Conservation (phyloP, 768 basidiomycete genomes). For the Agaricus blazei region DNA sequence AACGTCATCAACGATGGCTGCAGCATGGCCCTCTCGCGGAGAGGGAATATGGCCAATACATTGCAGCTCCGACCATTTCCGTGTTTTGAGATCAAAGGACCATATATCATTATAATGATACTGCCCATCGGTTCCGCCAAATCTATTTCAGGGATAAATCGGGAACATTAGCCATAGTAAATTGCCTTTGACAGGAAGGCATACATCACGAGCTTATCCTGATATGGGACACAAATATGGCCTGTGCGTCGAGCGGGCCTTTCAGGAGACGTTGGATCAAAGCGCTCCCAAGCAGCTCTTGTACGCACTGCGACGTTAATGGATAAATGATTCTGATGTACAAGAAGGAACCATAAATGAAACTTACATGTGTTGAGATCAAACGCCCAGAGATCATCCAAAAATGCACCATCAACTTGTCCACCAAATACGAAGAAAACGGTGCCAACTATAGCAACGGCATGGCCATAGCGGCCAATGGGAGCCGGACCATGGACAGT, state of each 20-base stretch:
- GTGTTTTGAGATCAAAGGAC: constrained; percentile 80
- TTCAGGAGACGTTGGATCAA: constrained; percentile 54
- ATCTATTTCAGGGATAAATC: constrained; percentile 38
- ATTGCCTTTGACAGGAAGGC: constrained; percentile 23
- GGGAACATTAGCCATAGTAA: constrained; percentile 12
- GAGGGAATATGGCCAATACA: constrained; percentile 98
- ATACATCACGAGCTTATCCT: constrained; percentile 81
- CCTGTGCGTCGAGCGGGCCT: constrained; percentile 84
- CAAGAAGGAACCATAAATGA: constrained; percentile 25
- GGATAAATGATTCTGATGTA: constrained; percentile 1
- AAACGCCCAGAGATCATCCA: constrained; percentile 95
- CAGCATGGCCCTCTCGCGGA: constrained; percentile 94
- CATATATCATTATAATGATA: constrained; percentile 99
- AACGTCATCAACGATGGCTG: constrained; percentile 94
- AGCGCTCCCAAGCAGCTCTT: constrained; percentile 80
- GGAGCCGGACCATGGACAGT: constrained; percentile 73
- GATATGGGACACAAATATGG: constrained; percentile 80
- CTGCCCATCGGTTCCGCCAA: constrained; percentile 97
- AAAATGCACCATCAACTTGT: constrained; percentile 90
- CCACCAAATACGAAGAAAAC: constrained; percentile 96
- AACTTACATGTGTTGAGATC: constrained; percentile 82
- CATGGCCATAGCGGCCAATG: constrained; percentile 91
- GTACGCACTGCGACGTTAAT: constrained; percentile 57
- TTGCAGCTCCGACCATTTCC: constrained; percentile 84
- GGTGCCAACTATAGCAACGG: constrained; percentile 86